Evolutionary conservation across 2,329 filamentous ascomycete genomes (phyloP), one percentile per base, ranked within the genome.

Genomic region (Hymenoscyphus albidus): DNA sequence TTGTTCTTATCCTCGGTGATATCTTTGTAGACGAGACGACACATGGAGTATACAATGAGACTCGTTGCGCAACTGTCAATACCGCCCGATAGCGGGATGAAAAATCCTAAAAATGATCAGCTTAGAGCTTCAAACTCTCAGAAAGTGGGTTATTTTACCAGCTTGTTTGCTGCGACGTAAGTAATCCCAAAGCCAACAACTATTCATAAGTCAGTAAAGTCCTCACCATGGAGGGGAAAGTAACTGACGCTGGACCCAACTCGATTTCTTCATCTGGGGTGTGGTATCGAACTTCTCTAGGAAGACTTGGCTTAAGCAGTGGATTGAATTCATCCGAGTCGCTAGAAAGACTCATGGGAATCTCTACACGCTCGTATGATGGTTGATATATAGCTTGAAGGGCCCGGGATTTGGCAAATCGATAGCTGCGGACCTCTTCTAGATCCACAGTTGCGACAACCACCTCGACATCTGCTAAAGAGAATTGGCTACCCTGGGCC

Each of bases 261-360:
- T 85, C 85, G 65, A 91, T 90, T 72, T 89, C 87, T 70, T 91
- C 86, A 70, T 89, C 87, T 0, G 87, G 86, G 0, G 78, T 76
- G 70, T 89, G 84, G 65, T 85, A 85, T n/a, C 42, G 57, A 59
- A 42, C 10, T 44, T 78, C 78, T 27, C 27, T 80, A 0, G 65
- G 35, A 27, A 27, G 58, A 31, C 58, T 65, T 10, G 70, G 72
- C 9, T 74, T 74, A 18, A 84, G 71, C 2, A 77, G 69, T 5
- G 78, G 77, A 48, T 86, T 80, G 18, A 79, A 74, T 27, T 81
- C 78, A 10, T 77, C 76, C 1, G 73, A 72, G 40, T 75, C 71
- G 27, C 73, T 72, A 0, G 80, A 79, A 1, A 86, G 76, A 44
- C 76, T 74, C 66, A 83, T 80, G 18, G 80, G 75, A 1, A 72